Conservation (phyloP, 148 eudicot genomes). For the Linanthus parryae region DNA sequence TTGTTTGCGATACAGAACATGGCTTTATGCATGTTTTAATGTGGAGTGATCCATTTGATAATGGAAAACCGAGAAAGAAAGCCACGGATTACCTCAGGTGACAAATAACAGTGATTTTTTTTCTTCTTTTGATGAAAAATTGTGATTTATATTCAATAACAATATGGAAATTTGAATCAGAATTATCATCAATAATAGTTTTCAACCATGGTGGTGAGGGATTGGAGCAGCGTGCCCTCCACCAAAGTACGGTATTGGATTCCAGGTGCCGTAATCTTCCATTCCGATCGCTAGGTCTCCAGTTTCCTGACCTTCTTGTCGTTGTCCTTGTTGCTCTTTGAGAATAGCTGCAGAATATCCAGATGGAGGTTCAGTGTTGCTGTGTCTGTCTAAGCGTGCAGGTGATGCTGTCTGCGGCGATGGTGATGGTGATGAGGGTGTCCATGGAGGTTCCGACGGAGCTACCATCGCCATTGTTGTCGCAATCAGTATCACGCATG, state of each 20-base stretch:
- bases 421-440: not conserved
- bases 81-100: too few relatives aligned
- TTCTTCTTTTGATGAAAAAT: too few relatives aligned
- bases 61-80: too few relatives aligned
- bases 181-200: too few relatives aligned
- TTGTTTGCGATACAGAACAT: too few relatives aligned
- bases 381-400: not conserved
- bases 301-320: not conserved
- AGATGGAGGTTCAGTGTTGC: too few relatives aligned
- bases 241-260: conserved; percentile 27
- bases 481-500: conserved; percentile 9
- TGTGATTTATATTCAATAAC: too few relatives aligned
- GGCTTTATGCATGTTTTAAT: too few relatives aligned
- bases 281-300: not conserved
- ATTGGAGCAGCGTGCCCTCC: conserved; percentile 22
- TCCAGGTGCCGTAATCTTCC: conserved; percentile 41
- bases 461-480: conserved; percentile 5
- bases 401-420: not conserved
- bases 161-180: too few relatives aligned
- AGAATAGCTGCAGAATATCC: not conserved
- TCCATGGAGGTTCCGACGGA: not conserved
- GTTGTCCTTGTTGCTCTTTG: not conserved
- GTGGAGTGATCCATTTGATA: too few relatives aligned
- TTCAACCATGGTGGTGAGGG: conserved; percentile 12
- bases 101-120: too few relatives aligned